These are phyloP conservation scores for Volvariella volvacea DNA, from an alignment of 1,284 basidiomycete genomes.

Conservation along the genomic window DNA sequence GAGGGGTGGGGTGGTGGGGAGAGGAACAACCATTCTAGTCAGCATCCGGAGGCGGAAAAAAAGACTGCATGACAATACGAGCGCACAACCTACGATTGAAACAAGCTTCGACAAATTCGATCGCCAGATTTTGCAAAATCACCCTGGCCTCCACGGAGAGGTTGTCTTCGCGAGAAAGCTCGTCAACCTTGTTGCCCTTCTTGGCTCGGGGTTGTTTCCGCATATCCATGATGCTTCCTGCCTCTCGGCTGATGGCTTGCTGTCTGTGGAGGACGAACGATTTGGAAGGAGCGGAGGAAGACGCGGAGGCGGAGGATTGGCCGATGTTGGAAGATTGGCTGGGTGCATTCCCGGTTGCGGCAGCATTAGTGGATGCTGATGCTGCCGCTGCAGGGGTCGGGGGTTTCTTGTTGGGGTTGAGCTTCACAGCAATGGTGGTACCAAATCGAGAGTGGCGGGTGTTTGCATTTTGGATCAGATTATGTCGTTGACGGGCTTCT, in stretches of 20 bases:
- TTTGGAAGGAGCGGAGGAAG: constrained; percentile 29
- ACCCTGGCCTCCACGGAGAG: constrained; percentile 68
- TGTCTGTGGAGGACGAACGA: constrained; percentile 77
- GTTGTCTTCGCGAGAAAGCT: constrained; percentile 65
- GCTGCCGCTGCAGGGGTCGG: constrained; percentile 14
- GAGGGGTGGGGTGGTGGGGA: constrained; percentile 1
- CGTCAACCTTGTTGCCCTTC: constrained; percentile 65
- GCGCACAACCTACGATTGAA: constrained; percentile 72
- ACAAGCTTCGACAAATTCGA: constrained; percentile 69
- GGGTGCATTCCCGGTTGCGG: too few species aligned
- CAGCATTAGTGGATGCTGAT: too few species aligned
- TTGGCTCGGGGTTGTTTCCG: constrained; percentile 62
- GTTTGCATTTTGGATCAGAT: constrained; percentile 53
- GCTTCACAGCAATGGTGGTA: constrained; percentile 78
- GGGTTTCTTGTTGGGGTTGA: constrained; percentile 48
- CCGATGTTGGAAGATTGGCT: constrained; percentile 9
- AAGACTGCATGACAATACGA: constrained; percentile 5
- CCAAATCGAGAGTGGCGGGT: constrained; percentile 92
- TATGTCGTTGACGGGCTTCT: constrained; percentile 59
- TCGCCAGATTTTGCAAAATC: constrained; percentile 62
- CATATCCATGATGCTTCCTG: constrained; percentile 74
- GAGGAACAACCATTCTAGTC: neutral
- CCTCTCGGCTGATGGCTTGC: constrained; percentile 69
- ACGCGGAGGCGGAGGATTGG: constrained; percentile 22
- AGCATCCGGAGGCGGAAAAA: constrained; percentile 5